Evolutionary conservation across 2,329 filamentous ascomycete genomes (phyloP), one percentile per base, ranked within the genome.

Genomic region (Pseudocercospora musae): DNA sequence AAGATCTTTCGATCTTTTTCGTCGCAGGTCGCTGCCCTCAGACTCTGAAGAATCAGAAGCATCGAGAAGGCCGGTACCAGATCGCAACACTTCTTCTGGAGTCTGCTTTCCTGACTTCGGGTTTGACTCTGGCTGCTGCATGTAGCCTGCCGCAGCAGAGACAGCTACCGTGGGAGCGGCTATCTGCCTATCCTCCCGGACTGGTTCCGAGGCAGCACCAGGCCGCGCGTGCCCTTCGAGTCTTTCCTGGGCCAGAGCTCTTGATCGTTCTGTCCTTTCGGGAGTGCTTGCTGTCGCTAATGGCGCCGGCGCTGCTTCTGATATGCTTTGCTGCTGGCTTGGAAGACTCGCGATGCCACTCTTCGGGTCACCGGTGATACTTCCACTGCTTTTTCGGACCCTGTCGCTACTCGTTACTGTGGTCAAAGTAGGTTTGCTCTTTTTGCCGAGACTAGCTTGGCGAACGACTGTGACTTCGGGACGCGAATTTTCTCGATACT

Each of bases 361-460:
- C n/a, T 67, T 64, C 6, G 50, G 58, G 2, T 63, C 62, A 37
- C 27, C 57, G 15, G 29, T 11, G 0, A 13, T 40, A 23, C 52
- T 54, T 40, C 52, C 52, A 33, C 58, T 65, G 11, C 44, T 53
- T 50, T 62, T 68, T n/a, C 66, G 62, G 29, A 72, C 60, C 2
- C 61, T 62, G 13, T 81, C 79, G 1, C 73, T 71, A 42, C 78
- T 80, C 65, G 77, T 79, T 60, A 82, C 80, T 0, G 78, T 81
- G 59, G 79, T 81, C 64, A 82, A 66, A 7, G 78, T 79, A 5
- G 80, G 80, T 65, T 78, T 81, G 15, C 76, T 78, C 58, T 79
- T 75, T 65, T 79, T 76, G 15, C 80, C 80, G 25, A 82, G 64
- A 70, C 80, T 82, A 9, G 80, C 80, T 67, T 82, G 78, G 58